These are phyloP conservation scores for Oenanthe sinensis DNA, from an alignment of 129 eudicot species.

Conservation along the genomic window DNA sequence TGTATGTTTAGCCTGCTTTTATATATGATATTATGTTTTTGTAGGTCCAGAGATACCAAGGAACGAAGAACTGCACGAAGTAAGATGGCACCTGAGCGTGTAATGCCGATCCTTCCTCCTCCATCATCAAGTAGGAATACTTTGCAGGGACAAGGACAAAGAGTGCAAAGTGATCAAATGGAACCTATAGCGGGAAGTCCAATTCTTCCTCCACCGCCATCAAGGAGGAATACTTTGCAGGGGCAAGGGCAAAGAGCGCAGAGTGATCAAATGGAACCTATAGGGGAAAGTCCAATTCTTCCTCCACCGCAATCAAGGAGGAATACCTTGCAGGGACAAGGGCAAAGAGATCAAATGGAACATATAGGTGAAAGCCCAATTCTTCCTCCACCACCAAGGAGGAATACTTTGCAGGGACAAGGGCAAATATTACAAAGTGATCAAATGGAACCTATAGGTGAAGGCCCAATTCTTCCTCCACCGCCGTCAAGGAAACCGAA, in stretches of 20 bases:
- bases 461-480: constrained; percentile 60
- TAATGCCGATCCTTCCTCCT: constrained; percentile 3
- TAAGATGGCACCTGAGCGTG: neutral
- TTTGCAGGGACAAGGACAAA: neutral
- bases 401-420: constrained; percentile 45
- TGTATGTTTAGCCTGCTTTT: neutral
- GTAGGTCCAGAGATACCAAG: neutral
- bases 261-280: neutral
- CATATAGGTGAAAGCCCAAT: neutral
- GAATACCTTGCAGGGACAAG: constrained; percentile 40
- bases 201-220: neutral
- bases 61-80: neutral
- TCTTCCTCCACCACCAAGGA: constrained; percentile 17
- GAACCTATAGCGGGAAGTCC: constrained; percentile 2
- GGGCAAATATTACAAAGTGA: constrained; percentile 24
- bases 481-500: constrained; percentile 47
- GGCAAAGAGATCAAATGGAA: neutral
- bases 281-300: neutral
- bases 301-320: constrained; percentile 20
- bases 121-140: constrained; percentile 32
- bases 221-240: constrained; percentile 39
- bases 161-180: constrained; percentile 15
- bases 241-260: constrained; percentile 40
- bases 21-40: neutral
- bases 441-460: constrained; percentile 26